phyloP scores from a whole-genome alignment of 306 rosid genomes.

The Cicer yamashitae region DNA sequence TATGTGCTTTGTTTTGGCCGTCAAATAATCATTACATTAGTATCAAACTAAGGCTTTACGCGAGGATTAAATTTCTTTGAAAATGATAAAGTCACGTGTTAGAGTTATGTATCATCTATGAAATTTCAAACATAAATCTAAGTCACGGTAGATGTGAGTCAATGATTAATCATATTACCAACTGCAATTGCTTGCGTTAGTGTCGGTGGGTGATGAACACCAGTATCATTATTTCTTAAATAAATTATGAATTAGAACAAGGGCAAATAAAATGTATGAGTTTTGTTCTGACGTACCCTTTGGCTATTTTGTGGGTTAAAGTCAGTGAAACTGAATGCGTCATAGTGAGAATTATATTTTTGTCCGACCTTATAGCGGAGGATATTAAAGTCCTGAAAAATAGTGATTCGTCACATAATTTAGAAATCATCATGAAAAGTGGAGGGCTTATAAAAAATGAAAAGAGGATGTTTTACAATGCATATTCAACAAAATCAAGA shows the following conservation, averaged over 20 bases:
- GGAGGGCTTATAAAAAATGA: background rate
- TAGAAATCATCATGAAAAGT: constrained; percentile 42
- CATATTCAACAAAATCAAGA: constrained; percentile 50
- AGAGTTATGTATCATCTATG: no score
- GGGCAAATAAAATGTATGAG: constrained; percentile 10
- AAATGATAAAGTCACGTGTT: no score
- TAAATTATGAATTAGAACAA: constrained; percentile 28
- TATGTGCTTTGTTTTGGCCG: no score
- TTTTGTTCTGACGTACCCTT: constrained; percentile 64
- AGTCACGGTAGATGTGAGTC: no score
- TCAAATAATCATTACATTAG: no score
- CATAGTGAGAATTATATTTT: constrained; percentile 80
- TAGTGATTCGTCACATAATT: constrained; percentile 54
- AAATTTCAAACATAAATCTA: no score
- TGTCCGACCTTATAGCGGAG: constrained; percentile 86
- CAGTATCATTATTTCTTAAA: no score
- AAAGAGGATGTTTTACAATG: constrained; percentile 46
- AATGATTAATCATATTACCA: no score
- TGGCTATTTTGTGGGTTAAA: constrained; percentile 79
- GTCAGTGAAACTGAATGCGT: constrained; percentile 61
- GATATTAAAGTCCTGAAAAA: constrained; percentile 88
- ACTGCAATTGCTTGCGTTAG: no score
- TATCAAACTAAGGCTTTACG: no score
- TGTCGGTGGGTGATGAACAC: no score
- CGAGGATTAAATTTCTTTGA: no score